Evolutionary conservation across 257 asterid species (phyloP), one percentile per base, ranked within the genome.

Genomic region (Linderniella brevidens): DNA sequence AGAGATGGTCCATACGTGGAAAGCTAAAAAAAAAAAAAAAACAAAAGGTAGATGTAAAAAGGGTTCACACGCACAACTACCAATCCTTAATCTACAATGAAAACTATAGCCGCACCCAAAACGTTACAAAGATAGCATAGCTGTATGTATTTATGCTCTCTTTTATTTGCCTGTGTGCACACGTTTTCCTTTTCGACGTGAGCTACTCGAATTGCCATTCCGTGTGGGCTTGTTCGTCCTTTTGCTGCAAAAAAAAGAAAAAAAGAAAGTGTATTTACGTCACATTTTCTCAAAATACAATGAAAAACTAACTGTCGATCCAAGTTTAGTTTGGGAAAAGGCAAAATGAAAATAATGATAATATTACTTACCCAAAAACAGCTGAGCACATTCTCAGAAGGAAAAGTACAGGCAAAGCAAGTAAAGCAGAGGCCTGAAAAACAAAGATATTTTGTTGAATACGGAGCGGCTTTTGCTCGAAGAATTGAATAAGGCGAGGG

Each of bases 161-260:
- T 18, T 58, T 69, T 46, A 69, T 58, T 65, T 69, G 43, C 64
- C 74, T 5, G 78, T 20, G 48, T 67, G 78, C 14, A 52, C 69
- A 55, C 78, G 71, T 55, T 71, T 71, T 41, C 67, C 75, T 56
- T 67, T 71, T 66, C 75, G 75, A 19, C 75, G 75, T 32, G 72
- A 17, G 49, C 52, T 54, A 63, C 44, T 50, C 17, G 75, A 14
- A 53, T 60, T 61, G 44, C 64, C 53, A 36, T 36, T 56, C 35
- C 73, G 53, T 13, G 39, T 14, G 32, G 64, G 64, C 72, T 51
- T 67, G 39, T 11, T 60, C 4, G 62, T 35, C 64, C 64, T 67
- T 52, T 57, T 71, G 19, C 78, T 71, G 78, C 58, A 53, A 37
- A 37, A 19, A n/a, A 50, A 45, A 15, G 4, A 41, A 11, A 38